A percentile compares a stretch with the other conserved stretches of the same genome.
Conservation (phyloP, 768 basidiomycete genomes). For the Suillus paluster region DNA sequence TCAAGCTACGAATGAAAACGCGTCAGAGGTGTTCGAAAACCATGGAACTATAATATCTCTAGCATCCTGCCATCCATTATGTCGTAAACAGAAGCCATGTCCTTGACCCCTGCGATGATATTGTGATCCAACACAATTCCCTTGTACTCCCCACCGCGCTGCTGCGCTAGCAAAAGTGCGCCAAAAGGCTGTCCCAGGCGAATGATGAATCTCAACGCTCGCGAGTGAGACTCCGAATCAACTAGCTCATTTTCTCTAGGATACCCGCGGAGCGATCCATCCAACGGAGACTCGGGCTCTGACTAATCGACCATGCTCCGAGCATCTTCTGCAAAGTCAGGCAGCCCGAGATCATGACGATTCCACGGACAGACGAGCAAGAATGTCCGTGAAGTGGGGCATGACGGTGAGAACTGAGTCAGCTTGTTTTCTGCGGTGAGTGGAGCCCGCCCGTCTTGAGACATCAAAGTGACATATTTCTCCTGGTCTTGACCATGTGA, state of each 20-base stretch:
- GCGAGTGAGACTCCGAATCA: neutral
- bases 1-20: neutral
- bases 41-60: neutral
- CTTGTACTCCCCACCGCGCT: neutral
- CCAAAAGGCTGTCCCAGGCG: constrained; percentile 5
- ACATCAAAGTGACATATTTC: neutral
- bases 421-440: neutral
- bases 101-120: neutral
- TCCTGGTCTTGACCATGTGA: neutral
- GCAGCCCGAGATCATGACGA: neutral
- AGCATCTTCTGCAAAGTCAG: neutral
- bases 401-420: neutral
- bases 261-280: neutral
- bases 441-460: neutral
- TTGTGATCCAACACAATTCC: neutral
- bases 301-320: neutral
- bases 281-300: neutral
- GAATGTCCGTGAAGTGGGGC: neutral
- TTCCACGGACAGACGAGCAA: neutral
- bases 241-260: neutral
- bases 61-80: neutral
- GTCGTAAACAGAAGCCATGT: neutral
- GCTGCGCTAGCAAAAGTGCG: neutral
- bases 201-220: neutral
- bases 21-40: neutral